Evolutionary conservation across 164 flowering plant genomes (phyloP).

Genomic region (Malania oleifera): DNA sequence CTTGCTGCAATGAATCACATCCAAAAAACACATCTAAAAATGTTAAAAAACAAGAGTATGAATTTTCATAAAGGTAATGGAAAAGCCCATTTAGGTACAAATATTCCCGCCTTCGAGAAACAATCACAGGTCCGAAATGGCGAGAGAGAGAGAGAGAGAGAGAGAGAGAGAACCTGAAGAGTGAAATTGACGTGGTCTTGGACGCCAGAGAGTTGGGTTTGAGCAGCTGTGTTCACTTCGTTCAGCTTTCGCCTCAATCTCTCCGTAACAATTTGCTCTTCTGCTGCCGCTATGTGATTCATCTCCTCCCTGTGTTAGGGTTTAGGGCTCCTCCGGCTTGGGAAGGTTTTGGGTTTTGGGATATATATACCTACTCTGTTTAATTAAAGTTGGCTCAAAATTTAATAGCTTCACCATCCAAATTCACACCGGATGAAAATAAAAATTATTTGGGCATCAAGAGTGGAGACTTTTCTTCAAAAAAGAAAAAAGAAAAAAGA

Average conservation of each 20-base stretch:
- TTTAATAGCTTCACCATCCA: no score
- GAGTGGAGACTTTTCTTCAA: no score
- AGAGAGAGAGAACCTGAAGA: slow-evolving; percentile 58
- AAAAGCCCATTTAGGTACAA: no score
- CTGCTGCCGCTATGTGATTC: slow-evolving; percentile 70
- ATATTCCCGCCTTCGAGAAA: no score
- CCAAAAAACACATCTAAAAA: background rate
- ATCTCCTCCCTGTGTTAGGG: slow-evolving; percentile 19
- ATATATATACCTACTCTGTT: no score
- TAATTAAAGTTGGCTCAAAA: no score
- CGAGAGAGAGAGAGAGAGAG: background rate
- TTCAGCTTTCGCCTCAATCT: slow-evolving; percentile 63
- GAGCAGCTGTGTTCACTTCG: slow-evolving; percentile 75
- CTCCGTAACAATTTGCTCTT: slow-evolving; percentile 65
- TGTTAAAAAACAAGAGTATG: no score
- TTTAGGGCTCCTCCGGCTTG: background rate
- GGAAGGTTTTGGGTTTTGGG: background rate
- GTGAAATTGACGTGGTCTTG: slow-evolving; percentile 95
- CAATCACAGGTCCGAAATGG: background rate
- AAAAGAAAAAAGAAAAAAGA: no score
- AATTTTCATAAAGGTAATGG: no score
- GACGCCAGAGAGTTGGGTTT: slow-evolving; percentile 61
- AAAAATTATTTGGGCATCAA: no score
- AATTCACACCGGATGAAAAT: no score
- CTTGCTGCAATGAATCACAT: slow-evolving; percentile 52